A percentile compares a stretch with the other conserved stretches of the same genome.
Conservation (phyloP, 805 yeast species). For the Lachancea dasiensis region DNA sequence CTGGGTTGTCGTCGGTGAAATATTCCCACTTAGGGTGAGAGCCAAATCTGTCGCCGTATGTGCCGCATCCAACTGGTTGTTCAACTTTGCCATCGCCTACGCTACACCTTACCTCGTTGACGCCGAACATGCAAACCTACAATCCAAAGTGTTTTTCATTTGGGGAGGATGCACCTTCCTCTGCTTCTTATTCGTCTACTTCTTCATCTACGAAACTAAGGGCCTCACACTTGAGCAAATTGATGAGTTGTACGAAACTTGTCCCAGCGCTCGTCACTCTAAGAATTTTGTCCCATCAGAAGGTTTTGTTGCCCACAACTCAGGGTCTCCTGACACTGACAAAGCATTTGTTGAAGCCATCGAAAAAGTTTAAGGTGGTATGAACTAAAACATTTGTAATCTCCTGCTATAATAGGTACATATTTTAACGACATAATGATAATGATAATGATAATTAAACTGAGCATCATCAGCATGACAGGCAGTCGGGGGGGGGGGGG, state of each 20-base stretch:
- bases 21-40: conserved; percentile 67
- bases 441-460: background rate
- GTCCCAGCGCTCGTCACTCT: conserved; percentile 13
- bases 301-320: background rate
- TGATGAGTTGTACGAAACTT: conserved; percentile 38
- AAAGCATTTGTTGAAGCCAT: conserved; percentile 13
- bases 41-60: conserved; percentile 54
- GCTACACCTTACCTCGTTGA: conserved; percentile 57
- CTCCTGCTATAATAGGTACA: background rate
- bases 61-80: conserved; percentile 57
- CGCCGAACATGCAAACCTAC: conserved; percentile 50
- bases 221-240: conserved; percentile 80
- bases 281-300: conserved; percentile 13
- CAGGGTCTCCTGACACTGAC: conserved; percentile 7
- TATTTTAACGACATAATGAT: background rate
- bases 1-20: conserved; percentile 61
- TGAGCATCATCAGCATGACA: no score
- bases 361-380: conserved; percentile 10
- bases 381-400: background rate
- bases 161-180: conserved; percentile 55
- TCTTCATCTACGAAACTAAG: conserved; percentile 70
- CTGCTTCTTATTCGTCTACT: conserved; percentile 58
- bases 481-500: no score
- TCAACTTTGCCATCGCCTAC: conserved; percentile 65
- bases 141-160: conserved; percentile 61